Evolutionary conservation across 192 early-diverging fungal genomes (phyloP).

Genomic region (Coemansia sp.): DNA sequence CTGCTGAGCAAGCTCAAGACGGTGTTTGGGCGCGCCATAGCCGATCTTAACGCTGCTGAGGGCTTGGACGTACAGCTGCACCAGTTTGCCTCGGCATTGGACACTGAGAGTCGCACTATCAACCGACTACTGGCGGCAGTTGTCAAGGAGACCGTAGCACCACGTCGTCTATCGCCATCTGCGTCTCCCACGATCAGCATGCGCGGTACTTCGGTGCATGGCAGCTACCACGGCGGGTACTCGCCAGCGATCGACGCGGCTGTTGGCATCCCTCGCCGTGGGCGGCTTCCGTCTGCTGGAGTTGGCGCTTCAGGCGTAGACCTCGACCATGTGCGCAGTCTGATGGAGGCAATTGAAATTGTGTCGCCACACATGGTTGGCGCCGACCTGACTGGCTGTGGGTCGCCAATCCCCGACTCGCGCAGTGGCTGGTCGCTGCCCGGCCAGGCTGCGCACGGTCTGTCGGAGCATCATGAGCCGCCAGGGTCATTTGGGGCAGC

Average conservation of each 20-base stretch:
- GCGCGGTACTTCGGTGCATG: slow-evolving; percentile 27
- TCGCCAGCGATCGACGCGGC: slow-evolving; percentile 33
- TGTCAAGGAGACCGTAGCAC: slow-evolving; percentile 40
- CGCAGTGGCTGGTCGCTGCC: slow-evolving; percentile 46
- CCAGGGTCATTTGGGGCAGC: slow-evolving; percentile 17
- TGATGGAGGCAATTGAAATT: slow-evolving; percentile 44
- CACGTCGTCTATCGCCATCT: slow-evolving; percentile 29
- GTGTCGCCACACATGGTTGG: slow-evolving; percentile 44
- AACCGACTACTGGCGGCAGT: slow-evolving; percentile 33
- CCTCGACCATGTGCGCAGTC: slow-evolving; percentile 42
- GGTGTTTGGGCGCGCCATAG: slow-evolving; percentile 24
- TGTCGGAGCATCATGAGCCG: slow-evolving; percentile 25
- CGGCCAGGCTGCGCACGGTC: slow-evolving; percentile 24
- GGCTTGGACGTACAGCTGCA: slow-evolving; percentile 33
- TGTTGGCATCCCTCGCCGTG: slow-evolving; percentile 9
- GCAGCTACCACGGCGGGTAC: slow-evolving; percentile 28
- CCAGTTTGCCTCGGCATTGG: slow-evolving; percentile 35
- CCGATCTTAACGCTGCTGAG: slow-evolving; percentile 39
- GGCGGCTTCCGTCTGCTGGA: slow-evolving; percentile 4
- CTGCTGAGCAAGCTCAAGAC: too few relatives aligned
- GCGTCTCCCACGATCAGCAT: slow-evolving; percentile 30
- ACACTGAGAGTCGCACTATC: slow-evolving; percentile 34
- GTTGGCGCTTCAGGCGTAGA: slow-evolving; percentile 9
- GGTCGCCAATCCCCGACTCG: slow-evolving; percentile 36
- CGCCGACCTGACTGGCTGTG: slow-evolving; percentile 25